phyloP scores from a whole-genome alignment of 2,329 filamentous ascomycete species.

The Colletotrichum sansevieriae region DNA sequence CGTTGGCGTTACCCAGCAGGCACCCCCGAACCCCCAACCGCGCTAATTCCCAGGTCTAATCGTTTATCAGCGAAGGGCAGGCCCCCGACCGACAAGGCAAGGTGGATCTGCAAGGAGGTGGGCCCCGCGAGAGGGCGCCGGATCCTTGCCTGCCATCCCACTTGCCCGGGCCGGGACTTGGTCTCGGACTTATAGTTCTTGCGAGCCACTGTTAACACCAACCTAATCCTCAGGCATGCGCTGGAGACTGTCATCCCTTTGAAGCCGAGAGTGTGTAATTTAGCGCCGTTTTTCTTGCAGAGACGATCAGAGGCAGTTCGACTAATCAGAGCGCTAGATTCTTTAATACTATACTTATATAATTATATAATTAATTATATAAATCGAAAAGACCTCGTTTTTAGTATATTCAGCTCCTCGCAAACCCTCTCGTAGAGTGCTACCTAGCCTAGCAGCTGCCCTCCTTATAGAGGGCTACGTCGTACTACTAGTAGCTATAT shows the following conservation, averaged over 20 bases:
- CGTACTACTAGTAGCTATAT: too few relatives aligned
- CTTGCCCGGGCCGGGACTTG: background rate
- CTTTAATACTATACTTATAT: too few relatives aligned
- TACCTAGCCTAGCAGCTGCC: too few relatives aligned
- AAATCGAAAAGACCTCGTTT: too few relatives aligned
- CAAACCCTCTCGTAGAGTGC: too few relatives aligned
- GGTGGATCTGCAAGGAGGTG: slow-evolving; percentile 35
- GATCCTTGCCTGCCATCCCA: background rate
- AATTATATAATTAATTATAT: too few relatives aligned
- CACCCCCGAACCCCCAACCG: slow-evolving; percentile 19
- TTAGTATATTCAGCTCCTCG: too few relatives aligned
- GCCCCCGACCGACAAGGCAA: background rate
- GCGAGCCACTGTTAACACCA: background rate
- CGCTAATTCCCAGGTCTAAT: slow-evolving; percentile 25
- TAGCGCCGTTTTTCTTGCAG: too few relatives aligned
- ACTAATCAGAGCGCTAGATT: too few relatives aligned
- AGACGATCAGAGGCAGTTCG: too few relatives aligned
- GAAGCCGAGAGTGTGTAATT: too few relatives aligned
- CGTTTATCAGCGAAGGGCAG: slow-evolving; percentile 11
- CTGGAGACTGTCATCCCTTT: background rate
- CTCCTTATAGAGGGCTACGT: too few relatives aligned
- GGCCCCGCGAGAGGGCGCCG: background rate
- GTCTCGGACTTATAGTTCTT: slow-evolving; percentile 10
- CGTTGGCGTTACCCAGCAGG: slow-evolving; percentile 9
- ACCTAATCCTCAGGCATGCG: slow-evolving; percentile 32